Evolutionary conservation across 2,329 filamentous ascomycete species (phyloP), one percentile per base, ranked within the genome.

Genomic region (Dryadomyces quercus-mongolicae): DNA sequence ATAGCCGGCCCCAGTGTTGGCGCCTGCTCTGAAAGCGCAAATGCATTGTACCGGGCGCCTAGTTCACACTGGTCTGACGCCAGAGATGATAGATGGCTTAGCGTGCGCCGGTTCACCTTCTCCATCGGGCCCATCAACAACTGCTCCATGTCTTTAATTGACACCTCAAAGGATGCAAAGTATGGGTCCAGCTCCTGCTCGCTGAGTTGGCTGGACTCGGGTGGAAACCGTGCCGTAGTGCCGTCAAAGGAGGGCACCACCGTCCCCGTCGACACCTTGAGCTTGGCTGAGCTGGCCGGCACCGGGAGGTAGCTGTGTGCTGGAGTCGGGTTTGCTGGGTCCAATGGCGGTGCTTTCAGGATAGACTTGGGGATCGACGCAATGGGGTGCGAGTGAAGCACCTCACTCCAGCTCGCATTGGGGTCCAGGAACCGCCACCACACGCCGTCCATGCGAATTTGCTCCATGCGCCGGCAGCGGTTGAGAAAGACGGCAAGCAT

Each of bases 351-450:
- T 3, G 93, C 92, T 71, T 93, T 95, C 63, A 97, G 77, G 59
- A 92, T 86, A 55, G 91, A 91, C 70, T 97, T 97, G 2, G 94
- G 93, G 55, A 98, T 87, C 20, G 88, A 94, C 5, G 89, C 80
- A 40, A 95, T 84, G 1, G 93, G 93, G 62, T 93, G 87, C 4
- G 92, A 92, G 68, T 94, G 85, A 7, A 98, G 73, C n/a, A 98
- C 91, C 70, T 98, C 93, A 65, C 81, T 94, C 91, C 93, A 98
- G 80, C 93, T 97, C 22, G 92, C 91, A 67, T 98, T 97, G 12
- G 94, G 93, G 66, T 98, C 93, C 38, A 98, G 76, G 65, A 98
- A 98, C 61, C 90, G 85, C 91, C 92, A 96, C 83, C 91, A 95
- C 25, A 98, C 91, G 2, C 92, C 92, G 65, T 98, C 93, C 57